A percentile compares a stretch with the other conserved stretches of the same genome.
phyloP scores from a whole-genome alignment of 306 rosid genomes.

The Sphenostylis stenocarpa region DNA sequence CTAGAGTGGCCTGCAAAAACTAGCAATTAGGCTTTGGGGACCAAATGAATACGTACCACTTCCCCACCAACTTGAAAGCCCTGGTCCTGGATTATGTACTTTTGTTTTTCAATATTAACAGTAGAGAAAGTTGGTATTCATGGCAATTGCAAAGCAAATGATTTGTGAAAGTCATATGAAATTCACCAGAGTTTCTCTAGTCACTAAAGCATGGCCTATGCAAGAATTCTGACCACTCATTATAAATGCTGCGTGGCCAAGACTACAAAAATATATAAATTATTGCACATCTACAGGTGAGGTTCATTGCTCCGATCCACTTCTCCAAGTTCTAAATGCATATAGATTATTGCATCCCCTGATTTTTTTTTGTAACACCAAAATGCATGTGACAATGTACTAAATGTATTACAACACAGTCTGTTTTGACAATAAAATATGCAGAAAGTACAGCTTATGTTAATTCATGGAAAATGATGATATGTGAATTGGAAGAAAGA shows the following conservation, averaged over 20 bases:
- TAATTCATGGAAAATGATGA: constrained; percentile 39
- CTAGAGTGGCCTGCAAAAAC: background rate
- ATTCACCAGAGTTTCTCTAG: background rate
- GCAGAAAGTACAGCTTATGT: constrained; percentile 21
- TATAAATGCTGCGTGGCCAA: background rate
- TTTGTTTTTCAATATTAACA: background rate
- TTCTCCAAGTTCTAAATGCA: background rate
- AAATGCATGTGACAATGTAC: constrained; percentile 25
- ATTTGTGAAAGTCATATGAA: background rate
- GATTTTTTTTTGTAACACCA: background rate
- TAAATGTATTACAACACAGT: constrained; percentile 23
- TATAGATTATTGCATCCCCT: background rate
- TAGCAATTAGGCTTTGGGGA: background rate
- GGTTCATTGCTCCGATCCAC: background rate
- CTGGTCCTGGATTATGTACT: background rate
- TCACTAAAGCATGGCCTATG: background rate
- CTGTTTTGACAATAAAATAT: constrained; percentile 10
- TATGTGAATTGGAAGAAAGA: constrained; percentile 13
- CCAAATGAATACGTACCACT: background rate
- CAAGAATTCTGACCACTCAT: background rate
- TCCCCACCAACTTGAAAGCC: background rate
- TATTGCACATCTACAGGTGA: background rate
- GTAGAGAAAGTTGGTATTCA: background rate
- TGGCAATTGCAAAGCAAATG: background rate
- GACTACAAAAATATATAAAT: background rate